These are phyloP conservation scores for Middelhovenomyces tepae DNA, from an alignment of 805 yeast genomes.

Conservation along the genomic window DNA sequence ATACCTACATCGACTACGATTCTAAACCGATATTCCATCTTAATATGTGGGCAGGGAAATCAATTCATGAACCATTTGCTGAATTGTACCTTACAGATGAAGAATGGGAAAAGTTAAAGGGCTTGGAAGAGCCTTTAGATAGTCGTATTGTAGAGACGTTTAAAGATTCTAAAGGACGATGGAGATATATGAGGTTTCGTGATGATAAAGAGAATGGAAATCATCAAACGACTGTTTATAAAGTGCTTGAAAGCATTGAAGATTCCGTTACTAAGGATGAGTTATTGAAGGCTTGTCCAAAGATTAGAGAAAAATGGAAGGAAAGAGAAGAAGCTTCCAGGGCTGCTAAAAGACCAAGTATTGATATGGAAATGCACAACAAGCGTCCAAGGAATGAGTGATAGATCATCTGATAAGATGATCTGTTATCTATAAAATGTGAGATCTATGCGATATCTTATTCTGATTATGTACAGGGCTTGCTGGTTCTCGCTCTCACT, in stretches of 20 bases:
- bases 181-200: constrained; percentile 84
- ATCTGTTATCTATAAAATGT: too few relatives aligned
- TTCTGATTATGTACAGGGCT: too few relatives aligned
- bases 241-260: constrained; percentile 72
- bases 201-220: constrained; percentile 90
- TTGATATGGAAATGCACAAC: too few relatives aligned
- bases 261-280: constrained; percentile 83
- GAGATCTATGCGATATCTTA: too few relatives aligned
- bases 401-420: too few relatives aligned
- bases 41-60: constrained; percentile 68
- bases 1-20: constrained; percentile 68
- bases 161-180: constrained; percentile 53
- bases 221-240: constrained; percentile 70
- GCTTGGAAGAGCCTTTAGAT: constrained; percentile 68
- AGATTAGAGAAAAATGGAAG: constrained; percentile 55
- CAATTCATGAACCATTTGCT: constrained; percentile 52
- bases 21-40: constrained; percentile 62
- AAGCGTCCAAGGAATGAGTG: too few relatives aligned
- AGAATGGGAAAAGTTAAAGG: constrained; percentile 74
- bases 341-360: too few relatives aligned
- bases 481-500: too few relatives aligned
- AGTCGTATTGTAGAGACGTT: constrained; percentile 84
- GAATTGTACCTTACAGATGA: constrained; percentile 53
- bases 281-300: constrained; percentile 46
- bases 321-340: too few relatives aligned